Percentiles rank a stretch among this genome's conserved stretches.
These are phyloP conservation scores for Leishmania aethiopica DNA, from an alignment of 208 protist genomes.

Conservation along the genomic window DNA sequence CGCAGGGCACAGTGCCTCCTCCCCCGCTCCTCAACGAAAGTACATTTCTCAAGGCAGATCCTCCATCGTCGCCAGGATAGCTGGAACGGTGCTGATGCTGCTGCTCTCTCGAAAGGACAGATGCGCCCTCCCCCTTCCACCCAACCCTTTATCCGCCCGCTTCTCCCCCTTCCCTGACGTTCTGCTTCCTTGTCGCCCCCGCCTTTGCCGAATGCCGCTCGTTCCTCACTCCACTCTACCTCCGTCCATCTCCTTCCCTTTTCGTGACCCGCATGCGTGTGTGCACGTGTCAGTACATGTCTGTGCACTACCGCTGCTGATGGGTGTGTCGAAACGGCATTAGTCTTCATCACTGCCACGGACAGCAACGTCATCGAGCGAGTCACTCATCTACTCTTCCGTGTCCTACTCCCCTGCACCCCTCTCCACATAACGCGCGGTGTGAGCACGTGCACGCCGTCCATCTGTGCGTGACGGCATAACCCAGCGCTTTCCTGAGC, in stretches of 20 bases:
- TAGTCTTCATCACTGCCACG: background rate
- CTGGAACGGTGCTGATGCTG: no score
- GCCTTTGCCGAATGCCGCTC: background rate
- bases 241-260: background rate
- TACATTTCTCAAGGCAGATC: background rate
- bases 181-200: background rate
- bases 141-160: background rate
- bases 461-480: no score
- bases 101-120: background rate
- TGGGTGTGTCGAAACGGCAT: background rate
- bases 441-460: no score
- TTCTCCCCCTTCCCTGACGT: background rate
- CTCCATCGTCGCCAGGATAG: background rate
- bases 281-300: background rate
- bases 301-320: background rate
- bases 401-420: no score
- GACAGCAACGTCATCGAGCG: background rate
- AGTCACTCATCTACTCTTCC: background rate
- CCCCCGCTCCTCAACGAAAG: background rate
- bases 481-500: no score
- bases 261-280: background rate
- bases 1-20: background rate
- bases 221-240: background rate
- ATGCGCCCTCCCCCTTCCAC: background rate
- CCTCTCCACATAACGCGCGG: background rate